Evolutionary conservation across 805 yeast species (phyloP).

Genomic region (Pichia phayaonensis): DNA sequence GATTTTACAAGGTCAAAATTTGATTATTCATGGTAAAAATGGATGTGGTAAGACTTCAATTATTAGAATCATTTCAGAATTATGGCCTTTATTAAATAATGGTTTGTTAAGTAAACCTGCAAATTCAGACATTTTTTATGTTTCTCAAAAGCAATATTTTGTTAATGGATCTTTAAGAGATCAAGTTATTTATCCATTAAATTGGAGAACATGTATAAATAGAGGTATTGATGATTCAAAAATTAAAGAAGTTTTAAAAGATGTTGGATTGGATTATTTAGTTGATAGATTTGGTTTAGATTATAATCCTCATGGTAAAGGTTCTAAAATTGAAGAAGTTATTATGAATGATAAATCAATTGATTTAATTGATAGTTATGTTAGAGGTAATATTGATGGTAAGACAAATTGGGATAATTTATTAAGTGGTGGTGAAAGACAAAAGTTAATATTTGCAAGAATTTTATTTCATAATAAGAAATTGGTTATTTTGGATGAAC

Average conservation of each 20-base stretch:
- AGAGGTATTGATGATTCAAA: slow-evolving; percentile 65
- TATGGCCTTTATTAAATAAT: slow-evolving; percentile 77
- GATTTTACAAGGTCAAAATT: slow-evolving; percentile 54
- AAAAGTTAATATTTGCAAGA: slow-evolving; percentile 82
- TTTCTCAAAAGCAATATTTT: slow-evolving; percentile 86
- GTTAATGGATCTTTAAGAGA: slow-evolving; percentile 77
- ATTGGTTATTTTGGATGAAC: slow-evolving; percentile 82
- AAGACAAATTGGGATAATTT: slow-evolving; percentile 66
- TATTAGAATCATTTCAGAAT: slow-evolving; percentile 72
- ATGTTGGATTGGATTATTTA: slow-evolving; percentile 76
- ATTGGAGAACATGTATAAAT: slow-evolving; percentile 68
- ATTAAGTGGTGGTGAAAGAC: slow-evolving; percentile 95
- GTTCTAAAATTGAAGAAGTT: slow-evolving; percentile 19
- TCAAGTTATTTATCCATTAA: slow-evolving; percentile 82
- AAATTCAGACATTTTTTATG: slow-evolving; percentile 58
- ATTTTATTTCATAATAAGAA: slow-evolving; percentile 72
- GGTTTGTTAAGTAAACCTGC: slow-evolving; percentile 78
- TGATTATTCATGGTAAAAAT: slow-evolving; percentile 77
- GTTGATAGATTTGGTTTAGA: slow-evolving; percentile 55
- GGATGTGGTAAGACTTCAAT: slow-evolving; percentile 89
- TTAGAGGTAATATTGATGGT: slow-evolving; percentile 21
- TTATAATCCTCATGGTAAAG: slow-evolving; percentile 29
- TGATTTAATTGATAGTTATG: slow-evolving; percentile 21
- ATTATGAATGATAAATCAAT: slow-evolving; percentile 21
- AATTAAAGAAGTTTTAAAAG: slow-evolving; percentile 56